A percentile compares a stretch with the other conserved stretches of the same genome.
Conservation (phyloP, 2,329 filamentous ascomycete species). For the Fusarium sp. region DNA sequence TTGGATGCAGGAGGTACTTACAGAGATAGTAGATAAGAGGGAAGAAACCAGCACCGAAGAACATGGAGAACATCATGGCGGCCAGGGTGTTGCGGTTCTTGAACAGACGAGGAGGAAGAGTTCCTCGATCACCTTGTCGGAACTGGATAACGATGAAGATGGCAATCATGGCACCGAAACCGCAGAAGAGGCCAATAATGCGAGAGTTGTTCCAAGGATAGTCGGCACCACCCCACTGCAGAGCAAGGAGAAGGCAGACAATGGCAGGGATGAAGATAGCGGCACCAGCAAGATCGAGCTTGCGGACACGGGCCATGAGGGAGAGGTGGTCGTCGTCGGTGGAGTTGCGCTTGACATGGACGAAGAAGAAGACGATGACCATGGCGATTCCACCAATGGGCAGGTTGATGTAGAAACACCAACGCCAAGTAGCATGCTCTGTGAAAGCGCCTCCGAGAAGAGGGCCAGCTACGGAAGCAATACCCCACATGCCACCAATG, state of each 20-base stretch:
- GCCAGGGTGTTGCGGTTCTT: conserved; percentile 58
- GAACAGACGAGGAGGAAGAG: conserved; percentile 62
- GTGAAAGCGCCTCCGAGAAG: conserved; percentile 65
- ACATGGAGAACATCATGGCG: conserved; percentile 61
- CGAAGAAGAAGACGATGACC: conserved; percentile 62
- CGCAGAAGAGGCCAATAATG: conserved; percentile 66
- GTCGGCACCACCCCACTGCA: conserved; percentile 68
- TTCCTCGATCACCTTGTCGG: conserved; percentile 59
- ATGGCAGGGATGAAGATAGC: conserved; percentile 65
- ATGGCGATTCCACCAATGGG: conserved; percentile 64
- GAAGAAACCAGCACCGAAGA: conserved; percentile 66
- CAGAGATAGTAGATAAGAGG: conserved; percentile 67
- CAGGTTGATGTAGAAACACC: conserved; percentile 65
- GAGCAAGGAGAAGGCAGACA: conserved; percentile 66
- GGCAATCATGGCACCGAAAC: conserved; percentile 60
- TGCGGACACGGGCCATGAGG: conserved; percentile 56
- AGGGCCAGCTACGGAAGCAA: conserved; percentile 66
- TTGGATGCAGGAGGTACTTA: conserved; percentile 47
- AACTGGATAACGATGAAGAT: conserved; percentile 64
- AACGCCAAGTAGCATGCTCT: conserved; percentile 64
- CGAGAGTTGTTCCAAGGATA: conserved; percentile 64
- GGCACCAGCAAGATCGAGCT: conserved; percentile 65
- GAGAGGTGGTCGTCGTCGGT: conserved; percentile 52
- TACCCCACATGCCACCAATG: conserved; percentile 68
- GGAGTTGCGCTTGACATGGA: conserved; percentile 57